These are phyloP conservation scores for Tetraselmis chui DNA, from an alignment of 139 green algal species.

Conservation along the genomic window DNA sequence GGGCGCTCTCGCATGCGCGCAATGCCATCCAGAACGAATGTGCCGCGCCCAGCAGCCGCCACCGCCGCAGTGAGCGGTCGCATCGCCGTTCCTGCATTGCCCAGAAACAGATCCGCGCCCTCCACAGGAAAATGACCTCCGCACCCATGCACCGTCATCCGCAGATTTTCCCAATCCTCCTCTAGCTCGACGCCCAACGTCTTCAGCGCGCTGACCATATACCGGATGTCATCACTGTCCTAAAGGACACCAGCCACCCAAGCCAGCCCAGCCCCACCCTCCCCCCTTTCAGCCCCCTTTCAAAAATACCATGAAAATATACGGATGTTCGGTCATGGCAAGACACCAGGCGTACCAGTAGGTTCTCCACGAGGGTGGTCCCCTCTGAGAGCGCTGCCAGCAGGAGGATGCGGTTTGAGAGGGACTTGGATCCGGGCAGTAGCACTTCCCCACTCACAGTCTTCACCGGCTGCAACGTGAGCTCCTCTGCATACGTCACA, in stretches of 20 bases:
- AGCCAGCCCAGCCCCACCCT: neutral
- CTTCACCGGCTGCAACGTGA: constrained; percentile 56
- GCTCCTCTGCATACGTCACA: too few relatives aligned
- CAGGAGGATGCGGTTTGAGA: constrained; percentile 94
- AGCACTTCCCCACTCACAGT: constrained; percentile 59
- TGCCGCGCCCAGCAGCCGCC: constrained; percentile 80
- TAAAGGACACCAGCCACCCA: constrained; percentile 22
- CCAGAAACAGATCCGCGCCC: constrained; percentile 82
- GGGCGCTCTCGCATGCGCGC: constrained; percentile 90
- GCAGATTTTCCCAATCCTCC: constrained; percentile 63
- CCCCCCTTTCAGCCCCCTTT: neutral
- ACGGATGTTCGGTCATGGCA: constrained; percentile 11
- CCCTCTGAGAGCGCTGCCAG: constrained; percentile 87
- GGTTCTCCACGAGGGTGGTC: constrained; percentile 81
- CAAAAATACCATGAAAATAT: neutral
- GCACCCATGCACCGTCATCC: constrained; percentile 76
- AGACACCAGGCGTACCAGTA: constrained; percentile 78
- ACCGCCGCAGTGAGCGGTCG: constrained; percentile 93
- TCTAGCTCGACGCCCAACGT: constrained; percentile 77
- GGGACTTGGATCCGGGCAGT: constrained; percentile 93
- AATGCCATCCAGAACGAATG: constrained; percentile 84
- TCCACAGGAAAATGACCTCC: constrained; percentile 68
- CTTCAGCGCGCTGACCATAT: constrained; percentile 88
- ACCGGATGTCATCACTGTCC: constrained; percentile 93
- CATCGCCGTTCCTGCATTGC: constrained; percentile 98